A percentile compares a stretch with the other conserved stretches of the same genome.
phyloP scores from a whole-genome alignment of 2,329 filamentous ascomycete species.

The Xylaria sp. region DNA sequence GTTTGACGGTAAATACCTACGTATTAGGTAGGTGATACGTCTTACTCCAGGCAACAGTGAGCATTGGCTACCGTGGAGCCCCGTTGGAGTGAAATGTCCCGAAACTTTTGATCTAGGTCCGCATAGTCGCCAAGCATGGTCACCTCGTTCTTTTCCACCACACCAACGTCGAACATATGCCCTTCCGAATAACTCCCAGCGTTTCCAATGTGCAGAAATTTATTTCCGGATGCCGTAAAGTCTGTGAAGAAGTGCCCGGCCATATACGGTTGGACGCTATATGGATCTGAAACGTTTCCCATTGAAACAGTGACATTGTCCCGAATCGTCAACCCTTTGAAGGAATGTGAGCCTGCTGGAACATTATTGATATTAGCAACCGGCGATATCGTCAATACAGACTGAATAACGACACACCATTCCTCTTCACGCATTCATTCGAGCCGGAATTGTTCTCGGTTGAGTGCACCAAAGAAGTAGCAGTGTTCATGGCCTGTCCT shows the following conservation, averaged over 20 bases:
- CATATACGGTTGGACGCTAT: background rate
- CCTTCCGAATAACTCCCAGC: background rate
- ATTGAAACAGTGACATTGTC: background rate
- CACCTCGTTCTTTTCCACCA: background rate
- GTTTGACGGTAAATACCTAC: background rate
- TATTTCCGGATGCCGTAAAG: background rate
- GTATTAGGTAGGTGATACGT: no score
- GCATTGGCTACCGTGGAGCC: no score
- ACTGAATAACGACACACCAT: background rate
- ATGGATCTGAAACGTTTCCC: background rate
- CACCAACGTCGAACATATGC: background rate
- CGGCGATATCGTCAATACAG: no score
- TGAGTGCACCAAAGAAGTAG: background rate
- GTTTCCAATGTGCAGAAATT: background rate
- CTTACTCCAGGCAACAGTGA: no score
- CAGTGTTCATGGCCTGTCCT: background rate
- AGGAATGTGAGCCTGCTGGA: background rate
- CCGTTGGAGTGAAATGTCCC: background rate
- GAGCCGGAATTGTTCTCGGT: background rate
- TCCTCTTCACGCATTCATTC: background rate
- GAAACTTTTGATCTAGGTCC: background rate
- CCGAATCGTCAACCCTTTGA: background rate
- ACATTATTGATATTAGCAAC: background rate
- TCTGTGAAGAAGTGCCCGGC: background rate
- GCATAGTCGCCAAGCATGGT: conserved; percentile 5